These are phyloP conservation scores for Solanum chacoense DNA, from an alignment of 305 asterid species.

Conservation along the genomic window DNA sequence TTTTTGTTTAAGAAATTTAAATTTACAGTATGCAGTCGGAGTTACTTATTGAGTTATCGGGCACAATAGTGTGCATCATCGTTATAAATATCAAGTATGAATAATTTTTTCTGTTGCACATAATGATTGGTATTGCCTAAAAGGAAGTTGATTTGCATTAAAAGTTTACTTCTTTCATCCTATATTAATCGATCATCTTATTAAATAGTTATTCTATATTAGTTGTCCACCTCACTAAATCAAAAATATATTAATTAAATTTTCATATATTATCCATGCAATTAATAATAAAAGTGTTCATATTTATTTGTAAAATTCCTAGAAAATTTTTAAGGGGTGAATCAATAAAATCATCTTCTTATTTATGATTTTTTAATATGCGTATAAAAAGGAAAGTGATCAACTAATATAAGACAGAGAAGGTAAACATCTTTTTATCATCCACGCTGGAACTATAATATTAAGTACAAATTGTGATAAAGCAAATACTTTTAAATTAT, in stretches of 20 bases:
- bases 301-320: too few species aligned
- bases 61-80: background rate
- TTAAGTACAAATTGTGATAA: background rate
- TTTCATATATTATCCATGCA: accelerated
- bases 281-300: background rate
- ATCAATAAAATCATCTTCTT: accelerated
- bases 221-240: background rate
- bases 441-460: background rate
- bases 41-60: background rate
- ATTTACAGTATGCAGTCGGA: background rate
- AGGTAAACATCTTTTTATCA: background rate
- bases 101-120: background rate
- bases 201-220: accelerated
- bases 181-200: background rate
- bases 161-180: background rate
- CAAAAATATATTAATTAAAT: accelerated
- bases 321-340: too few species aligned
- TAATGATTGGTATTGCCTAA: background rate
- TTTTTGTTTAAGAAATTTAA: background rate
- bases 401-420: background rate
- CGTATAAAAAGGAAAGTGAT: too few species aligned
- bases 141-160: background rate
- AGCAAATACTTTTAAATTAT: too few species aligned
- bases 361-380: too few species aligned
- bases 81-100: accelerated